phyloP scores from a whole-genome alignment of 2,329 filamentous ascomycete species.

The Trichoderma atroviride region DNA sequence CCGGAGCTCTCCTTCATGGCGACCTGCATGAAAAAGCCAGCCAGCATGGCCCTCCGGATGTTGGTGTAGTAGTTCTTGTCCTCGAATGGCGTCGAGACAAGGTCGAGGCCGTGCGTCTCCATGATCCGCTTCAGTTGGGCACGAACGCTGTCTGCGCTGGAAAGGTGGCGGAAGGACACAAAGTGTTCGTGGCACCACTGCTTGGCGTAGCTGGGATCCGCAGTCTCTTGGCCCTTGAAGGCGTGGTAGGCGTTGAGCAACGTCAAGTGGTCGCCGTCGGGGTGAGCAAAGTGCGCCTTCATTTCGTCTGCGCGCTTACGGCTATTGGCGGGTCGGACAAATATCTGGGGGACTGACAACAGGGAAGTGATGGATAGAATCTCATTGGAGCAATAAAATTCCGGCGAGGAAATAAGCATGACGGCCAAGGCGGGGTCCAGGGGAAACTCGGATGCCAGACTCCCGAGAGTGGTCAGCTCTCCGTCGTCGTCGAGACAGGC shows the following conservation, averaged over 20 bases:
- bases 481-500: conserved; percentile 96
- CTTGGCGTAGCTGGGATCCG: conserved; percentile 69
- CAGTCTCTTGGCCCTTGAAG: conserved; percentile 72
- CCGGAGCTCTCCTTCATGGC: conserved; percentile 87
- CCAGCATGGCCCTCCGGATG: conserved; percentile 86
- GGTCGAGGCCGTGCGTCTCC: conserved; percentile 85
- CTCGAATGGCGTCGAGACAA: conserved; percentile 86
- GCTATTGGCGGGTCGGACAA: conserved; percentile 81
- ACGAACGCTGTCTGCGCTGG: conserved; percentile 92
- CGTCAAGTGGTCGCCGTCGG: conserved; percentile 92
- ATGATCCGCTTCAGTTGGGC: conserved; percentile 92
- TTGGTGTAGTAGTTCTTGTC: conserved; percentile 99
- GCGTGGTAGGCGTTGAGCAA: conserved; percentile 98
- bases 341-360: conserved; percentile 92
- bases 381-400: conserved; percentile 99
- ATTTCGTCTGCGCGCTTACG: conserved; percentile 95
- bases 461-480: conserved; percentile 82
- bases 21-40: conserved; percentile 99
- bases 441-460: conserved; percentile 90
- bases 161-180: conserved; percentile 82
- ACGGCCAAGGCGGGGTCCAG: conserved; percentile 92
- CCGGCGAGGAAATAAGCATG: conserved; percentile 95
- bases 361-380: conserved; percentile 93
- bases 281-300: conserved; percentile 91
- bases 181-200: conserved; percentile 98